phyloP scores from a whole-genome alignment of 495 filamentous ascomycete genomes.

The Penicillium chermesinum region DNA sequence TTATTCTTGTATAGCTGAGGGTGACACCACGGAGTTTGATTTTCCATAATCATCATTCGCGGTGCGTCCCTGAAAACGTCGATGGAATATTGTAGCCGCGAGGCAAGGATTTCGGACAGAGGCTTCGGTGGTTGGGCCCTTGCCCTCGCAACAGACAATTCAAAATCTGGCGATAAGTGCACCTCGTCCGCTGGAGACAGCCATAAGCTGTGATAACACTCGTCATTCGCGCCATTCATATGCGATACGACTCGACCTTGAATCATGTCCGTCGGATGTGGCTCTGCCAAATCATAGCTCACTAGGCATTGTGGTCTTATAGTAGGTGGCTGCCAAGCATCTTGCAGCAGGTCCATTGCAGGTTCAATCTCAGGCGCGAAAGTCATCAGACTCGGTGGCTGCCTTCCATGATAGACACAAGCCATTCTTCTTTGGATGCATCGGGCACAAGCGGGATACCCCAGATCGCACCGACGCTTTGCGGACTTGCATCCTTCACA shows the following conservation, averaged over 20 bases:
- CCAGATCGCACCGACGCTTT: slow-evolving; percentile 49
- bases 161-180: not conserved
- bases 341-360: not conserved
- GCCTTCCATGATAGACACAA: slow-evolving; percentile 41
- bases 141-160: slow-evolving; percentile 1
- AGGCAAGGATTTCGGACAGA: slow-evolving; percentile 21
- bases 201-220: not conserved
- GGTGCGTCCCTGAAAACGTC: slow-evolving; percentile 37
- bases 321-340: not conserved
- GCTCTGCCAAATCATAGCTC: no score
- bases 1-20: slow-evolving; percentile 37
- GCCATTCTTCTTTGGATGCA: slow-evolving; percentile 36
- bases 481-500: slow-evolving; percentile 49
- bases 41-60: slow-evolving; percentile 43
- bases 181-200: not conserved
- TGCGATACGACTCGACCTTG: no score
- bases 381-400: slow-evolving; percentile 3
- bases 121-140: slow-evolving; percentile 1
- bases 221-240: not conserved
- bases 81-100: slow-evolving; percentile 41
- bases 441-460: slow-evolving; percentile 42
- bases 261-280: no score
- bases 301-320: no score
- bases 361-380: not conserved
- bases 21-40: slow-evolving; percentile 47